A percentile compares a stretch with the other conserved stretches of the same genome.
Conservation (phyloP, 2,329 filamentous ascomycete species). For the Penicillium sp. region DNA sequence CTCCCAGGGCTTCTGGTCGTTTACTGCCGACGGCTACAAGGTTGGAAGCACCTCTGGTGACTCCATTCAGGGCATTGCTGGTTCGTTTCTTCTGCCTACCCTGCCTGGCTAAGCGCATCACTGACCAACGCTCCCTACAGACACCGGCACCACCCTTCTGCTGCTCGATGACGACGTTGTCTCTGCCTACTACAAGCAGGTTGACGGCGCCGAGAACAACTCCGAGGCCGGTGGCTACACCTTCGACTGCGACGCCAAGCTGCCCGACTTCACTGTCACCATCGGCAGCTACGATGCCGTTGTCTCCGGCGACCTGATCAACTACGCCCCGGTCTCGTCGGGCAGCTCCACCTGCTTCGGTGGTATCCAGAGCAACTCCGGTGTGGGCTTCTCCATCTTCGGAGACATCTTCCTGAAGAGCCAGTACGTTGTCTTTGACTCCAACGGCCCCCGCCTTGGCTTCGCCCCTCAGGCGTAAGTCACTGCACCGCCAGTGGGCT, state of each 20-base stretch:
- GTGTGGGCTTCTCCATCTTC: constrained; percentile 65
- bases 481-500: too few species aligned
- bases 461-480: constrained; percentile 47
- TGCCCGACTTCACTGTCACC: constrained; percentile 54
- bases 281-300: constrained; percentile 52
- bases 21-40: constrained; percentile 56
- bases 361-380: constrained; percentile 64
- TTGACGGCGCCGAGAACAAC: constrained; percentile 53
- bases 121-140: constrained; percentile 32
- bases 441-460: constrained; percentile 47
- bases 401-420: constrained; percentile 79
- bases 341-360: constrained; percentile 62
- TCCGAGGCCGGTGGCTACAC: constrained; percentile 53
- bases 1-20: constrained; percentile 62
- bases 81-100: constrained; percentile 15
- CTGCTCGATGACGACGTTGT: constrained; percentile 56
- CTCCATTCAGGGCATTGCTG: constrained; percentile 56
- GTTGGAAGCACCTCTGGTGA: constrained; percentile 48
- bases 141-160: constrained; percentile 68
- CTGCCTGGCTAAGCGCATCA: background rate
- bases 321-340: constrained; percentile 47
- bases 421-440: constrained; percentile 70
- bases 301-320: constrained; percentile 56
- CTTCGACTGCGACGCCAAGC: constrained; percentile 51
- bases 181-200: constrained; percentile 58